Percentiles rank a stretch among this genome's conserved stretches.
These are phyloP conservation scores for Xylaria hypoxylon DNA, from an alignment of 2,329 filamentous ascomycete genomes.

Conservation along the genomic window DNA sequence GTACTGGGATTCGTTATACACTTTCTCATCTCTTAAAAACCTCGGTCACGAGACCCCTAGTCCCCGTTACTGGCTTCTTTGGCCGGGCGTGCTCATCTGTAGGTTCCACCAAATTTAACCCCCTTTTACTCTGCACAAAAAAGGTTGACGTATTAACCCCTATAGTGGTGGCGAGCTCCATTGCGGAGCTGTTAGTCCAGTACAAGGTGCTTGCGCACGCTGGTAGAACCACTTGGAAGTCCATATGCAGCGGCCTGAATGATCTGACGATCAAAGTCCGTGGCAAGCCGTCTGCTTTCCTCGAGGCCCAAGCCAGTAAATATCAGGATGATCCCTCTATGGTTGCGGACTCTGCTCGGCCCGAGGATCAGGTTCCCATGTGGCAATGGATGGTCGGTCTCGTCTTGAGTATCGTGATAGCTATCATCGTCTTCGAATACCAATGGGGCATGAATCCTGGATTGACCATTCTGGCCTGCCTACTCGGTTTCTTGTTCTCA, in stretches of 20 bases:
- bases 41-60: slow-evolving; percentile 52
- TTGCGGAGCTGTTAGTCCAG: slow-evolving; percentile 55
- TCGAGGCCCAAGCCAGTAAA: slow-evolving; percentile 55
- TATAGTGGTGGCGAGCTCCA: slow-evolving; percentile 56
- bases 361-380: slow-evolving; percentile 61
- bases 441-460: slow-evolving; percentile 69
- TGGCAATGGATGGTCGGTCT: slow-evolving; percentile 66
- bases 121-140: too few species aligned
- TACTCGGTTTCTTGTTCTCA: slow-evolving; percentile 70
- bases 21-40: slow-evolving; percentile 51
- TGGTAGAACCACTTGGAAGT: slow-evolving; percentile 61
- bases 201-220: slow-evolving; percentile 55
- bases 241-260: slow-evolving; percentile 58
- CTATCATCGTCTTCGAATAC: slow-evolving; percentile 62
- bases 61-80: slow-evolving; percentile 57
- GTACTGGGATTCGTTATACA: slow-evolving; percentile 58
- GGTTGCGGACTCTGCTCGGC: slow-evolving; percentile 62
- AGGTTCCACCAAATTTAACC: too few species aligned
- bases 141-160: too few species aligned
- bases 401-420: slow-evolving; percentile 61
- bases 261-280: slow-evolving; percentile 50
- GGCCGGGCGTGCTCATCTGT: too few species aligned
- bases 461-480: slow-evolving; percentile 65
- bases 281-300: slow-evolving; percentile 58
- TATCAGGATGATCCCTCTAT: slow-evolving; percentile 52